These are phyloP conservation scores for Vanilla planifolia DNA, from an alignment of 106 monocot species.

Conservation along the genomic window DNA sequence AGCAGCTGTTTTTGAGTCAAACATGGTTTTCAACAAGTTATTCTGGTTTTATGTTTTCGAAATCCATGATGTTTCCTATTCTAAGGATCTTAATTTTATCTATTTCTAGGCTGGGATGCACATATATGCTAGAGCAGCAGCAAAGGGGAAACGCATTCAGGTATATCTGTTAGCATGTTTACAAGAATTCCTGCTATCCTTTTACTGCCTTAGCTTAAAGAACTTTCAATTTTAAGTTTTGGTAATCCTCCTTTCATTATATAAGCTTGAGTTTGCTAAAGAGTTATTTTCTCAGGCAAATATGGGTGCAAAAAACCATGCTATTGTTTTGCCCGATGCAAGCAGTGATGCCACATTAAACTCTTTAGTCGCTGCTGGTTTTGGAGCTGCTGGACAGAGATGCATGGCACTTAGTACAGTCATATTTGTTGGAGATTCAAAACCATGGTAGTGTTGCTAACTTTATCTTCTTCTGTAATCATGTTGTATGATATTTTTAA, in stretches of 20 bases:
- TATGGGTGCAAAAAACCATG: constrained; percentile 99
- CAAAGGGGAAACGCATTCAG: constrained; percentile 95
- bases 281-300: constrained; percentile 55
- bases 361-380: constrained; percentile 92
- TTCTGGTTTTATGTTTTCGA: background rate
- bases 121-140: constrained; percentile 88
- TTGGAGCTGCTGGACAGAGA: constrained; percentile 98
- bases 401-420: constrained; percentile 98
- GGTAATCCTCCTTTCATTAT: background rate
- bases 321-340: constrained; percentile 93
- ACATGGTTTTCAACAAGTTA: background rate
- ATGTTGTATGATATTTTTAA: background rate
- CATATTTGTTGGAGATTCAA: constrained; percentile 88
- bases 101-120: constrained; percentile 93
- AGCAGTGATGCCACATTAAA: constrained; percentile 76
- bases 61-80: background rate
- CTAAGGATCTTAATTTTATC: background rate
- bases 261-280: background rate
- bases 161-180: constrained; percentile 20
- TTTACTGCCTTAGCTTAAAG: background rate
- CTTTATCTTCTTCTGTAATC: background rate
- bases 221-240: background rate
- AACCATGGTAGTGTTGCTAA: constrained; percentile 52
- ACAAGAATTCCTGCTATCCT: background rate
- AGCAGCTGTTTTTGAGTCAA: background rate